Percentiles rank a stretch among this genome's conserved stretches.
Evolutionary conservation across 371 early-diverging fungal genomes (phyloP).

Genomic region (Rhizomucor miehei): DNA sequence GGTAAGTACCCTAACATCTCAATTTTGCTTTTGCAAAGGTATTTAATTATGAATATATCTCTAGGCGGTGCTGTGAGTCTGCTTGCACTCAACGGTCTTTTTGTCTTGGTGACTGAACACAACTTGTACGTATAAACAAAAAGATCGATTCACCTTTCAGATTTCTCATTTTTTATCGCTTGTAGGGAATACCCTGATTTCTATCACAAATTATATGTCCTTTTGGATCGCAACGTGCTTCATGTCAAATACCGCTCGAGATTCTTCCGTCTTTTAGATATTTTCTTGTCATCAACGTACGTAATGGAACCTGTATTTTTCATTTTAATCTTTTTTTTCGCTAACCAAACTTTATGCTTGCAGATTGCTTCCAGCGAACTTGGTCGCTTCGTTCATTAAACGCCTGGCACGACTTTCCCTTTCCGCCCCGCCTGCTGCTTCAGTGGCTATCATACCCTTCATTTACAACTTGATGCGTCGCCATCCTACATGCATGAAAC

Average conservation of each 20-base stretch:
- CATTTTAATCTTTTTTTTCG: neutral
- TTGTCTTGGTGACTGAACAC: slow-evolving; percentile 86
- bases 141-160: no score
- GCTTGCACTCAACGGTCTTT: slow-evolving; percentile 90
- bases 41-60: neutral
- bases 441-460: slow-evolving; percentile 80
- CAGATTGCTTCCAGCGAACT: slow-evolving; percentile 82
- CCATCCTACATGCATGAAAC: slow-evolving; percentile 83
- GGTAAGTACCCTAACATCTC: slow-evolving; percentile 42
- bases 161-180: slow-evolving; percentile 3
- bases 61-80: slow-evolving; percentile 80
- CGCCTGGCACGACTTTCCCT: slow-evolving; percentile 82
- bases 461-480: slow-evolving; percentile 88
- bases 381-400: slow-evolving; percentile 93
- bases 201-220: slow-evolving; percentile 86
- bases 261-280: slow-evolving; percentile 84
- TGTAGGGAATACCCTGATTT: slow-evolving; percentile 97
- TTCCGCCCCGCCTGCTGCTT: slow-evolving; percentile 82
- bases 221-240: slow-evolving; percentile 83
- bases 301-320: slow-evolving; percentile 14
- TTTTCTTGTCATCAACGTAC: slow-evolving; percentile 86
- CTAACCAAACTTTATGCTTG: neutral
- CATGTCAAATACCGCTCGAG: slow-evolving; percentile 92
- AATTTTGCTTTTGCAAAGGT: neutral
- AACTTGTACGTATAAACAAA: slow-evolving; percentile 64